Percentiles rank a stretch among this genome's conserved stretches.
Conservation (phyloP, 306 rosid genomes). For the Trichosanthes truncata region DNA sequence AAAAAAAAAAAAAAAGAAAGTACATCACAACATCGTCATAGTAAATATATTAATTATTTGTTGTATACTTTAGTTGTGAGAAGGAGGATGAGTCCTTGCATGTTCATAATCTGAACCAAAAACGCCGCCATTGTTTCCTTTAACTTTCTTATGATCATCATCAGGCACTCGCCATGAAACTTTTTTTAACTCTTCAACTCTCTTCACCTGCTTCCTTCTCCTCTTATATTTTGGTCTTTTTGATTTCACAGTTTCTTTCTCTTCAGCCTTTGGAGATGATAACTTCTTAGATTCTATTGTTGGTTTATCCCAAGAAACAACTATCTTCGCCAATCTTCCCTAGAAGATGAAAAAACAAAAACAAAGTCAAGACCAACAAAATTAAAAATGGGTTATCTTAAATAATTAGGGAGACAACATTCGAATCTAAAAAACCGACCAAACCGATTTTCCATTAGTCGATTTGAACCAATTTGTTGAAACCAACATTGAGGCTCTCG, state of each 20-base stretch:
- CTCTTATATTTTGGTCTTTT: not conserved
- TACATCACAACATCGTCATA: not conserved
- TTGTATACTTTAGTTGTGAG: not conserved
- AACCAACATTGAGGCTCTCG: too few species aligned
- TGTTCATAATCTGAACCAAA: constrained; percentile 7
- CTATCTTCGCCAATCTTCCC: not conserved
- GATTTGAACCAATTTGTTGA: not conserved
- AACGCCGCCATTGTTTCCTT: not conserved
- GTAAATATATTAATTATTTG: not conserved
- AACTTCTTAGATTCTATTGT: not conserved
- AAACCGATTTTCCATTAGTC: not conserved
- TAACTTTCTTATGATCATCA: not conserved
- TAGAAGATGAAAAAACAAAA: not conserved
- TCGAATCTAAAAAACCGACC: not conserved
- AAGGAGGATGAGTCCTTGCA: constrained; percentile 4
- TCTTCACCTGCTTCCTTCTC: not conserved
- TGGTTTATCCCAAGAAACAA: not conserved
- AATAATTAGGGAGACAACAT: not conserved
- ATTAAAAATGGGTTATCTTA: not conserved
- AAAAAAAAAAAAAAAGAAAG: not conserved
- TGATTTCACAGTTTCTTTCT: not conserved
- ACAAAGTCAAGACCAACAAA: too few species aligned
- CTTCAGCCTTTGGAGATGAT: not conserved
- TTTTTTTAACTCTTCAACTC: not conserved
- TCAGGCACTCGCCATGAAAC: not conserved